Conservation (phyloP, 2,329 filamentous ascomycete genomes). For the Metarhizium robertsii region DNA sequence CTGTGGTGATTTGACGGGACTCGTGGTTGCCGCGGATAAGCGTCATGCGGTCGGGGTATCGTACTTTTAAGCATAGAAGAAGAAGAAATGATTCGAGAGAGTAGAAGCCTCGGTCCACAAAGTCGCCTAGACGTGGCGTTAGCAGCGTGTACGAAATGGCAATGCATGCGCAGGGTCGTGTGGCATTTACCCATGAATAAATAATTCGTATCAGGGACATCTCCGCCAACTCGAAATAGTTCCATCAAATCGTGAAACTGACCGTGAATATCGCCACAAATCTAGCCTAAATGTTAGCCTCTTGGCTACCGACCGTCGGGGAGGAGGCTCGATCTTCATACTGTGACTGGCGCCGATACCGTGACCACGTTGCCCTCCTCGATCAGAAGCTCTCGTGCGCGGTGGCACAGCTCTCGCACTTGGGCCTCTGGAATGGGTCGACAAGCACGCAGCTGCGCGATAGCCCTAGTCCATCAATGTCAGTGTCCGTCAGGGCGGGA, state of each 20-base stretch:
- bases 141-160: background rate
- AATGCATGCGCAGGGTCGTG: background rate
- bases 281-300: conserved; percentile 33
- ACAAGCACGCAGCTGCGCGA: conserved; percentile 90
- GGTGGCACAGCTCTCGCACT: conserved; percentile 95
- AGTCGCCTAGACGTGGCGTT: conserved; percentile 56
- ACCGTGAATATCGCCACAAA: conserved; percentile 94
- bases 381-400: conserved; percentile 88
- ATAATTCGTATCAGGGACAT: conserved; percentile 93
- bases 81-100: conserved; percentile 95
- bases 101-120: conserved; percentile 97
- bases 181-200: conserved; percentile 72
- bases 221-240: conserved; percentile 84
- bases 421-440: conserved; percentile 91
- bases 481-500: background rate
- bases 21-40: conserved; percentile 94
- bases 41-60: conserved; percentile 95
- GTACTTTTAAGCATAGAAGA: conserved; percentile 89
- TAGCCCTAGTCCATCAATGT: conserved; percentile 52
- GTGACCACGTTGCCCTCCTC: conserved; percentile 97
- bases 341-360: conserved; percentile 88
- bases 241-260: conserved; percentile 98
- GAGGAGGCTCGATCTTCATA: conserved; percentile 28
- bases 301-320: background rate
- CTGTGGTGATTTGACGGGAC: conserved; percentile 91